Conservation (phyloP, 371 early-diverging fungal genomes). For the Amoeboaphelidium protococcarum region DNA sequence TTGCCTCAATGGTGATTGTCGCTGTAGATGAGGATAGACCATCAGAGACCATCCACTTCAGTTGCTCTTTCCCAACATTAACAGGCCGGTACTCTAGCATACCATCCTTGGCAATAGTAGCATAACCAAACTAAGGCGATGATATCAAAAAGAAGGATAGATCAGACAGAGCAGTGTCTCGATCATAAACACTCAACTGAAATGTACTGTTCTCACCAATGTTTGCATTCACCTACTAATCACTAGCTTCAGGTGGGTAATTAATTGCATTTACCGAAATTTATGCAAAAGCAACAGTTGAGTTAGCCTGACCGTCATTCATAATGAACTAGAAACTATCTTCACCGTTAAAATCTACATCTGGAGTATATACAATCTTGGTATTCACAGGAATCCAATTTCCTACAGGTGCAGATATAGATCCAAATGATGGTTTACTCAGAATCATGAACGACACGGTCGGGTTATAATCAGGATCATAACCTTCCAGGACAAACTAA, state of each 20-base stretch:
- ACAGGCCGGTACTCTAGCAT: not conserved
- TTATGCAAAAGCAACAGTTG: not conserved
- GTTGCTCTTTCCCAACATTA: slow-evolving; percentile 1
- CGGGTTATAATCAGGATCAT: not conserved
- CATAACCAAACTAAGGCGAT: slow-evolving; percentile 1
- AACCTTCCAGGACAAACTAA: not conserved
- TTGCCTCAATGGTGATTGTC: not conserved
- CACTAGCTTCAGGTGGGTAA: not conserved
- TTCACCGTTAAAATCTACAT: not conserved
- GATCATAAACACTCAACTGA: not conserved
- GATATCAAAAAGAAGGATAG: not conserved
- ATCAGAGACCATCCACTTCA: not conserved
- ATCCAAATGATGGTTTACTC: not conserved
- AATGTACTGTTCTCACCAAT: not conserved
- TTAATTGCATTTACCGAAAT: not conserved
- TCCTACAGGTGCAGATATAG: not conserved
- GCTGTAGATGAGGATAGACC: no score
- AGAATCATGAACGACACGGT: not conserved
- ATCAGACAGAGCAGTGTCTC: not conserved
- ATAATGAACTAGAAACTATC: not conserved
- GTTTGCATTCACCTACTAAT: not conserved
- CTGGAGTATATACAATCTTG: not conserved
- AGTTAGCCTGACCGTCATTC: slow-evolving; percentile 3
- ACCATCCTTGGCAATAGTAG: not conserved
- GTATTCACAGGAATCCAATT: not conserved